A percentile compares a stretch with the other conserved stretches of the same genome.
Conservation (phyloP, 148 eudicot species). For the Salicornia ramosissima region DNA sequence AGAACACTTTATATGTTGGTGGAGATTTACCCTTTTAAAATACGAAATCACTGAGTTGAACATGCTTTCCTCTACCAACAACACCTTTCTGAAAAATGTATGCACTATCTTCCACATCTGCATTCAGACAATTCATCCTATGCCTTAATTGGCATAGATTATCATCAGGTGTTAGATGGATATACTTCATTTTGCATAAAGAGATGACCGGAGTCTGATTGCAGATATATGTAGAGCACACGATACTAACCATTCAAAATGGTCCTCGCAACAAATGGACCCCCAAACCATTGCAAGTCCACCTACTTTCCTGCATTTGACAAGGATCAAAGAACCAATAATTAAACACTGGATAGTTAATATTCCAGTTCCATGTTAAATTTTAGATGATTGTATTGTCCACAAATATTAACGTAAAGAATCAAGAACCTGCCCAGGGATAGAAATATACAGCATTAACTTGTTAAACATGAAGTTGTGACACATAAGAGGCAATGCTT, state of each 20-base stretch:
- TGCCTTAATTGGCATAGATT: slow-evolving; percentile 50
- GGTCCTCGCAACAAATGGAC: slow-evolving; percentile 89
- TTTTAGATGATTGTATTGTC: not conserved
- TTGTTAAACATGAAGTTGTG: not conserved
- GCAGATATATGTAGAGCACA: not conserved
- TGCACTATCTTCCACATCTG: slow-evolving; percentile 54
- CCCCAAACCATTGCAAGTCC: slow-evolving; percentile 64
- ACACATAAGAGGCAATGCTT: not conserved
- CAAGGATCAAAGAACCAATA: slow-evolving; percentile 8
- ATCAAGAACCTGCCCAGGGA: not conserved
- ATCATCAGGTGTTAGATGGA: slow-evolving; percentile 4
- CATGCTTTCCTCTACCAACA: slow-evolving; percentile 15
- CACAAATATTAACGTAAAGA: not conserved
- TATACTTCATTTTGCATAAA: not conserved
- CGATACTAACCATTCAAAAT: slow-evolving; percentile 62
- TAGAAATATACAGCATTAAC: not conserved
- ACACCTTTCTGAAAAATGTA: slow-evolving; percentile 38
- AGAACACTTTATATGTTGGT: not conserved
- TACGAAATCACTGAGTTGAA: slow-evolving; percentile 64
- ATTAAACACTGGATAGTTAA: not conserved
- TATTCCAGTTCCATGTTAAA: not conserved
- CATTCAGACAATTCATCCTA: slow-evolving; percentile 71
- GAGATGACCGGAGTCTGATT: not conserved
- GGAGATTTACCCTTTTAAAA: slow-evolving; percentile 33
- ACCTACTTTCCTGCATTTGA: slow-evolving; percentile 56